Conservation (phyloP, 768 basidiomycete genomes). For the Galerina sulciceps region DNA sequence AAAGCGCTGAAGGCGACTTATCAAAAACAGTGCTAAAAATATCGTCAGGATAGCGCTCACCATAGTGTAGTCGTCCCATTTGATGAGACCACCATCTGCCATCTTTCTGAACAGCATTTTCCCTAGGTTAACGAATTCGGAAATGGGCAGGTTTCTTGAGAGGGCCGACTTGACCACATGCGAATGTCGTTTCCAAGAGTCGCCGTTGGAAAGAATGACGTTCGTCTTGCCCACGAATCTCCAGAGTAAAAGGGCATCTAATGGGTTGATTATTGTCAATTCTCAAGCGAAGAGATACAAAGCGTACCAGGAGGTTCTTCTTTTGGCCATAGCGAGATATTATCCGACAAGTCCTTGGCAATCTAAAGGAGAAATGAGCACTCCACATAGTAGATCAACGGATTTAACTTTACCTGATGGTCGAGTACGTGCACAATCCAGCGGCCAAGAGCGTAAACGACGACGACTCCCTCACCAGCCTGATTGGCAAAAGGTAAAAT, state of each 20-base stretch:
- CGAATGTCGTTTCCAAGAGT: neutral
- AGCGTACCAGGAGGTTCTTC: neutral
- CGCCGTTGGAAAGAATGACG: neutral
- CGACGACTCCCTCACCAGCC: neutral
- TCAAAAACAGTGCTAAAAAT: too few species aligned
- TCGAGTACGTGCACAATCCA: conserved; percentile 5
- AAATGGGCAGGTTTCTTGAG: neutral
- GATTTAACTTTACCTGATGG: neutral
- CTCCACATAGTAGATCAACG: too few species aligned
- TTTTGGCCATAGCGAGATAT: neutral
- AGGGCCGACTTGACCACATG: neutral
- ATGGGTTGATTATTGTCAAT: neutral
- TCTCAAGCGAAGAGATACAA: neutral
- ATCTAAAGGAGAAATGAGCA: neutral
- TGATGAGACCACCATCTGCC: neutral
- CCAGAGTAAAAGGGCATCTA: neutral
- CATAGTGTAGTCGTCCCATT: neutral
- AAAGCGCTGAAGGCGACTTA: neutral
- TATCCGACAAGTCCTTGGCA: neutral
- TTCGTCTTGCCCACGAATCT: neutral
- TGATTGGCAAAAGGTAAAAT: neutral
- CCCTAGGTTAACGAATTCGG: neutral
- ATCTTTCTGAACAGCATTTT: neutral
- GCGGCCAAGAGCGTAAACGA: neutral
- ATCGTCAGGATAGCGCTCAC: neutral